phyloP scores from a whole-genome alignment of 2,329 filamentous ascomycete genomes.

The Botryotinia calthae region DNA sequence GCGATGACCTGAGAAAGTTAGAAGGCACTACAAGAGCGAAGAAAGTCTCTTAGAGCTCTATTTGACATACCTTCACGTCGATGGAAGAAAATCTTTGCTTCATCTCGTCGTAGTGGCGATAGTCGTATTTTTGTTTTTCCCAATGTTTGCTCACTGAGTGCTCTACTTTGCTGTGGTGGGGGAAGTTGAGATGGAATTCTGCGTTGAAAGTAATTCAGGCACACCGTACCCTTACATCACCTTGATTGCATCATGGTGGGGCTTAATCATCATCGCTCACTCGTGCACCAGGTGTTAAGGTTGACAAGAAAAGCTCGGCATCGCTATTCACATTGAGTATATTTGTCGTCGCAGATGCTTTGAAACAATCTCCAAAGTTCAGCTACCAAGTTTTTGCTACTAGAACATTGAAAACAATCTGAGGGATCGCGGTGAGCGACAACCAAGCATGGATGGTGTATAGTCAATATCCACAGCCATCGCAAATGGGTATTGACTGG shows the following conservation, averaged over 20 bases:
- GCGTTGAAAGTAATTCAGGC: neutral
- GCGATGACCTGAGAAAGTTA: slow-evolving; percentile 69
- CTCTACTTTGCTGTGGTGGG: slow-evolving; percentile 3
- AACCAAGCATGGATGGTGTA: neutral
- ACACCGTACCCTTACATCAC: neutral
- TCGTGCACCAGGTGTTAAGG: no score
- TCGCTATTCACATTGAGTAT: neutral
- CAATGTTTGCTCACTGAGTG: neutral
- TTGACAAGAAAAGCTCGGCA: neutral
- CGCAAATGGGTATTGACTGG: neutral
- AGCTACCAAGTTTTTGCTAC: neutral
- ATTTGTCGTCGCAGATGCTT: neutral
- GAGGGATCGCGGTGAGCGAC: neutral
- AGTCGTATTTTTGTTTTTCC: neutral
- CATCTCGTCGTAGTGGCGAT: slow-evolving; percentile 47
- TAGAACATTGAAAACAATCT: no score
- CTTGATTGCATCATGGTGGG: slow-evolving; percentile 10
- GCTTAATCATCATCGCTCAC: neutral
- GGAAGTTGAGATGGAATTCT: neutral
- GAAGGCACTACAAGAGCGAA: neutral
- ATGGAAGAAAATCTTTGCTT: slow-evolving; percentile 79
- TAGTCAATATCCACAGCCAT: neutral
- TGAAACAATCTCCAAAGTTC: neutral
- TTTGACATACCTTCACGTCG: slow-evolving; percentile 61
- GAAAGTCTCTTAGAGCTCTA: neutral